These are phyloP conservation scores for Arthrobotrys conoides DNA, from an alignment of 2,329 filamentous ascomycete genomes.

Conservation along the genomic window DNA sequence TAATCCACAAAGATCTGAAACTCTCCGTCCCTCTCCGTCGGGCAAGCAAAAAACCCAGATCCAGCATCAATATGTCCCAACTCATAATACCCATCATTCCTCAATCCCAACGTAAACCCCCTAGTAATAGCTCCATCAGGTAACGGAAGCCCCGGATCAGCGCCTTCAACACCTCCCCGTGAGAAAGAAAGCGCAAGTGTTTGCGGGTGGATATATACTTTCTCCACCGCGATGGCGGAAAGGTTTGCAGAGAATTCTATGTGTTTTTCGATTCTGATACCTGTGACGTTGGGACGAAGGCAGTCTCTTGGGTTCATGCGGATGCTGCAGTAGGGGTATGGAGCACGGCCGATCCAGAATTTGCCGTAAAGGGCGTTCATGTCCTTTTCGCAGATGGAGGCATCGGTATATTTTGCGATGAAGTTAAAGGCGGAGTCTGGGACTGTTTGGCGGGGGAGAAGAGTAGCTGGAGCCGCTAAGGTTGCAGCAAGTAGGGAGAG, in stretches of 20 bases:
- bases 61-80: conserved; percentile 26
- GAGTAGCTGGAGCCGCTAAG: conserved; percentile 2
- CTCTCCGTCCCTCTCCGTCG: neutral
- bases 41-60: conserved; percentile 12
- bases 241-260: conserved; percentile 26
- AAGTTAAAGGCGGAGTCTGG: conserved; percentile 17
- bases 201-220: conserved; percentile 25
- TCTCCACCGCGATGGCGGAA: conserved; percentile 17
- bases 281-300: conserved; percentile 17
- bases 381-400: conserved; percentile 16
- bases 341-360: conserved; percentile 22
- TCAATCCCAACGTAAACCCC: conserved; percentile 8
- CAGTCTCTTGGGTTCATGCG: conserved; percentile 24
- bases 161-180: conserved; percentile 3
- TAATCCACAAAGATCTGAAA: conserved; percentile 26
- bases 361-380: conserved; percentile 19
- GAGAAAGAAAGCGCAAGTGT: conserved; percentile 16
- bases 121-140: conserved; percentile 9
- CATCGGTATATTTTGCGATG: conserved; percentile 22
- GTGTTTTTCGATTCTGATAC: conserved; percentile 12
- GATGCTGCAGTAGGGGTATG: conserved; percentile 25
- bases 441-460: conserved; percentile 6
- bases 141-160: conserved; percentile 8
- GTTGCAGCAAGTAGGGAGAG: conserved; percentile 17
- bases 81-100: conserved; percentile 26